phyloP scores from a whole-genome alignment of 2,329 filamentous ascomycete species.

The Helotiales sp. region DNA sequence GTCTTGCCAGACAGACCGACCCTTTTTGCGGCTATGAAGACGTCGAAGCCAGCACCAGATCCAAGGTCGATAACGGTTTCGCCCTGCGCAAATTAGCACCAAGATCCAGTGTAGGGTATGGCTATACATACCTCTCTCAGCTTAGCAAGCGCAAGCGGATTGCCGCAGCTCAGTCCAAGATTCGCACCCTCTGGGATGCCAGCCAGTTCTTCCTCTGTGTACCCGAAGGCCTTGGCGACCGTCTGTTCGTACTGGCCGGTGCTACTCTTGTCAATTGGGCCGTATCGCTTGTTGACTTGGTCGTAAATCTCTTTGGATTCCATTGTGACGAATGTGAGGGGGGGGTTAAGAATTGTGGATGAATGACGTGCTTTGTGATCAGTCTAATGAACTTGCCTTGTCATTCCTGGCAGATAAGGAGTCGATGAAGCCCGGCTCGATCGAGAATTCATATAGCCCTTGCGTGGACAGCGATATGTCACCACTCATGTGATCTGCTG shows the following conservation, averaged over 20 bases:
- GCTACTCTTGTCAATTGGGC: conserved; percentile 40
- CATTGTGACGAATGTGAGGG: conserved; percentile 21
- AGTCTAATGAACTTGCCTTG: conserved; percentile 14
- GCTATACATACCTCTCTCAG: conserved; percentile 23
- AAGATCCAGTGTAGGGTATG: not conserved
- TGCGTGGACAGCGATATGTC: not conserved
- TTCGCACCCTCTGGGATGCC: conserved; percentile 33
- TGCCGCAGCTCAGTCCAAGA: conserved; percentile 33
- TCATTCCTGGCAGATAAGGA: not conserved
- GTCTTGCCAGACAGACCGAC: conserved; percentile 54
- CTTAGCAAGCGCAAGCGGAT: conserved; percentile 27
- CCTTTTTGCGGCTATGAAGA: conserved; percentile 56
- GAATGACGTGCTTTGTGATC: not conserved
- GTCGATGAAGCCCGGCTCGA: not conserved
- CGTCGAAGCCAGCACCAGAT: conserved; percentile 62
- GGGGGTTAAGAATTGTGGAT: not conserved
- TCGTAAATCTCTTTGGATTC: conserved; percentile 44
- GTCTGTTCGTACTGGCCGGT: conserved; percentile 33
- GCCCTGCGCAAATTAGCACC: conserved; percentile 46
- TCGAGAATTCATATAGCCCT: not conserved
- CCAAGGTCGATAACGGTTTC: conserved; percentile 64
- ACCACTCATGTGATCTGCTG: not conserved
- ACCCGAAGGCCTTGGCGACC: conserved; percentile 58
- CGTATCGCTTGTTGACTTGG: conserved; percentile 46
- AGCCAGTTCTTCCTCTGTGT: conserved; percentile 43